Conservation (phyloP, 192 early-diverging fungal species). For the Allomyces macrogynus region DNA sequence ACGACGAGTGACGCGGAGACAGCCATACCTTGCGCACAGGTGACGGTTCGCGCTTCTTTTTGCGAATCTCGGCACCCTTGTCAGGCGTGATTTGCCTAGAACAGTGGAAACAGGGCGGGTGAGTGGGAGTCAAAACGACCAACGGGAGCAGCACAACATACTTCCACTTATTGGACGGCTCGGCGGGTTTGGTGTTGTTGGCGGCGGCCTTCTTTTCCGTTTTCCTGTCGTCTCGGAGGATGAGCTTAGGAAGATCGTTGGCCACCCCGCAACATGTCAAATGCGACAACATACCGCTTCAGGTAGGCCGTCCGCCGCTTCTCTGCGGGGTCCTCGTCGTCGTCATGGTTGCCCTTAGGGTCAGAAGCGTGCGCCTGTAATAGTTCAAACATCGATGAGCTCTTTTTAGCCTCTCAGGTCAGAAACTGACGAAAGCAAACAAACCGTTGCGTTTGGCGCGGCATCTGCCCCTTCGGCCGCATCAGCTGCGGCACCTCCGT, state of each 20-base stretch:
- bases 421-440: no score
- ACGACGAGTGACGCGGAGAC: no score
- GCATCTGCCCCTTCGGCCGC: no score
- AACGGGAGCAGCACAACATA: not conserved
- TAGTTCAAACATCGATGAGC: no score
- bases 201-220: not conserved
- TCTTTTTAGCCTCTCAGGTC: no score
- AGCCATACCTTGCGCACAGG: not conserved
- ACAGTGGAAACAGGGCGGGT: not conserved
- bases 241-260: no score
- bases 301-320: conserved; percentile 1
- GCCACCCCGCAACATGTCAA: no score
- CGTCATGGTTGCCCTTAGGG: not conserved
- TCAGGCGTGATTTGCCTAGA: not conserved
- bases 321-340: not conserved
- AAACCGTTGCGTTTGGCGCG: no score
- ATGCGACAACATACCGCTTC: no score
- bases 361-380: not conserved
- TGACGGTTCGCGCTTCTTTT: not conserved
- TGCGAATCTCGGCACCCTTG: not conserved
- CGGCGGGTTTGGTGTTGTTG: not conserved
- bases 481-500: no score
- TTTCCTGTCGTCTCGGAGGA: not conserved
- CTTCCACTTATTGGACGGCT: not conserved
- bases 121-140: not conserved